A percentile compares a stretch with the other conserved stretches of the same genome.
phyloP scores from a whole-genome alignment of 1,284 basidiomycete species.

The Ustilago curta region DNA sequence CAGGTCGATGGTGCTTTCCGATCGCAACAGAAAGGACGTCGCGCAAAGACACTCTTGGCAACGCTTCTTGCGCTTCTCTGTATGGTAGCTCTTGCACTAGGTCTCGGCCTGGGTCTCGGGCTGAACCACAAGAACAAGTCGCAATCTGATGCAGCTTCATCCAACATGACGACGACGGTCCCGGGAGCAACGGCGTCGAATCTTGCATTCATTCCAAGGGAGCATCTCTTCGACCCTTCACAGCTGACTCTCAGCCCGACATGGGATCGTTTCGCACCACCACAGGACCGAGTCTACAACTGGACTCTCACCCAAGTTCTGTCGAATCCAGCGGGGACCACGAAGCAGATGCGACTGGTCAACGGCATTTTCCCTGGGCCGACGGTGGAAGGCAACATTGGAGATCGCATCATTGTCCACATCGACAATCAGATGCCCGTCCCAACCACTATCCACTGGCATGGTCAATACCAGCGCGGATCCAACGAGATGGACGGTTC shows the following conservation, averaged over 20 bases:
- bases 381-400: constrained; percentile 53
- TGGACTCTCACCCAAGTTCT: constrained; percentile 51
- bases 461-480: constrained; percentile 63
- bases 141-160: constrained; percentile 16
- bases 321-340: constrained; percentile 51
- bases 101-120: constrained; percentile 71
- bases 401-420: constrained; percentile 59
- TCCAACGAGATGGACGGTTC: constrained; percentile 60
- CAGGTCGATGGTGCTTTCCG: not conserved
- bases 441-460: constrained; percentile 60
- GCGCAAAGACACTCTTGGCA: constrained; percentile 3
- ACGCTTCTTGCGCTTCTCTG: constrained; percentile 32
- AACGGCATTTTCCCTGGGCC: constrained; percentile 60
- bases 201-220: constrained; percentile 57
- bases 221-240: constrained; percentile 31
- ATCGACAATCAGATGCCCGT: constrained; percentile 56
- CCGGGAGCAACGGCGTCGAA: constrained; percentile 30
- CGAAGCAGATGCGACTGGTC: constrained; percentile 57
- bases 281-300: constrained; percentile 52
- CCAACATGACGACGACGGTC: constrained; percentile 1
- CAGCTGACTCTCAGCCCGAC: constrained; percentile 44
- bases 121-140: constrained; percentile 59
- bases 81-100: constrained; percentile 69
- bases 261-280: constrained; percentile 48
- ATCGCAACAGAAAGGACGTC: not conserved